Evolutionary conservation across 129 eudicot species (phyloP).

Genomic region (Artemisia argyi): DNA sequence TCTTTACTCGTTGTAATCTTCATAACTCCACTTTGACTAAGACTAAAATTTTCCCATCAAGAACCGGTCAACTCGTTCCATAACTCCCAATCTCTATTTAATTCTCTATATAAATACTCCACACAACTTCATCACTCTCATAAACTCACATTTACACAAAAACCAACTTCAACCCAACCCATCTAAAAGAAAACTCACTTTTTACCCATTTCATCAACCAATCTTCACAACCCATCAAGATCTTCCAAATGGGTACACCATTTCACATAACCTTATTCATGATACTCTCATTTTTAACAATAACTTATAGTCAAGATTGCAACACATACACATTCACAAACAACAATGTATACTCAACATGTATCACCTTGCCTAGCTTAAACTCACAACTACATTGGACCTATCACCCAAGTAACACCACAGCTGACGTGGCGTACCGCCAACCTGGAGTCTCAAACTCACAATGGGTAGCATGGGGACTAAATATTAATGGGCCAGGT

Average conservation of each 20-base stretch:
- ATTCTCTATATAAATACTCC: slow-evolving; percentile 2
- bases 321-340: slow-evolving; percentile 33
- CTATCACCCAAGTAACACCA: slow-evolving; percentile 50
- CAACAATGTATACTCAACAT: slow-evolving; percentile 42
- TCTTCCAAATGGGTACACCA: slow-evolving; percentile 25
- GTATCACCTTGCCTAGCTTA: slow-evolving; percentile 48
- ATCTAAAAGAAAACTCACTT: slow-evolving; percentile 11
- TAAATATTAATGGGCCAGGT: slow-evolving; percentile 41
- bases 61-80: slow-evolving; percentile 13
- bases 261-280: slow-evolving; percentile 23
- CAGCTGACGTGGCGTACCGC: slow-evolving; percentile 67
- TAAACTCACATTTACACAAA: slow-evolving; percentile 13
- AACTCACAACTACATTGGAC: slow-evolving; percentile 67
- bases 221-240: slow-evolving; percentile 10
- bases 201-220: neutral
- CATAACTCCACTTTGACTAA: neutral
- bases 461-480: slow-evolving; percentile 84
- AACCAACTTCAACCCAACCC: neutral
- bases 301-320: slow-evolving; percentile 55
- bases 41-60: slow-evolving; percentile 12
- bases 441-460: slow-evolving; percentile 45
- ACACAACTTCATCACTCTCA: slow-evolving; percentile 16
- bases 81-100: neutral
- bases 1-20: neutral
- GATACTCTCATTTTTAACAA: slow-evolving; percentile 25